phyloP scores from a whole-genome alignment of 2,329 filamentous ascomycete genomes.

The Escovopsis sp. region DNA sequence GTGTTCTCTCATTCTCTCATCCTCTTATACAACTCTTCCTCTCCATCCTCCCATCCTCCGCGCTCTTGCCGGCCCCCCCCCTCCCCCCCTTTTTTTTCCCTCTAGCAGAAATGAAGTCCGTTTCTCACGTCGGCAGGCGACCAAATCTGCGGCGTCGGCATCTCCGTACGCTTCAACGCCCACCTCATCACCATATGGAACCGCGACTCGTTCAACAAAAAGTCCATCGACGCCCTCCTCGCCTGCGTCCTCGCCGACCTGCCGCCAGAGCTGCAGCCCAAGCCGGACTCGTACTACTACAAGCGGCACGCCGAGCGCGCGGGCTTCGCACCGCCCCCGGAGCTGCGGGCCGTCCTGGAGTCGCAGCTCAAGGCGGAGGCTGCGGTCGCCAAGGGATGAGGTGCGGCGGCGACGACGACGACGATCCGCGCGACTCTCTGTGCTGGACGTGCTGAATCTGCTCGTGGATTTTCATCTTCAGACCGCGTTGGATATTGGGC shows the following conservation, averaged over 20 bases:
- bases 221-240: constrained; percentile 62
- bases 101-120: no score
- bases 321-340: constrained; percentile 55
- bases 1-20: no score
- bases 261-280: constrained; percentile 57
- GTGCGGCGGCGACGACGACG: no score
- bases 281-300: constrained; percentile 63
- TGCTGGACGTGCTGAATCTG: no score
- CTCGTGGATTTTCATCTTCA: no score
- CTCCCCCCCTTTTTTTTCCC: no score
- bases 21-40: not conserved
- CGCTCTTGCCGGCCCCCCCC: no score
- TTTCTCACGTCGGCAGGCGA: constrained; percentile 37
- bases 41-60: no score
- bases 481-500: no score
- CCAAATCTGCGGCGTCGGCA: constrained; percentile 79
- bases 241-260: constrained; percentile 60
- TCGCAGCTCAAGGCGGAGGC: constrained; percentile 37
- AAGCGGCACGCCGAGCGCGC: constrained; percentile 83
- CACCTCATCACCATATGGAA: constrained; percentile 90
- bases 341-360: constrained; percentile 42
- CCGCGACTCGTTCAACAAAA: constrained; percentile 67
- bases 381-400: constrained; percentile 6
- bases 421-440: no score
- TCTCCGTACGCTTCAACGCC: constrained; percentile 78